Conservation (phyloP, 1,139 yeast genomes). For the Schwanniomyces etchellsii region DNA sequence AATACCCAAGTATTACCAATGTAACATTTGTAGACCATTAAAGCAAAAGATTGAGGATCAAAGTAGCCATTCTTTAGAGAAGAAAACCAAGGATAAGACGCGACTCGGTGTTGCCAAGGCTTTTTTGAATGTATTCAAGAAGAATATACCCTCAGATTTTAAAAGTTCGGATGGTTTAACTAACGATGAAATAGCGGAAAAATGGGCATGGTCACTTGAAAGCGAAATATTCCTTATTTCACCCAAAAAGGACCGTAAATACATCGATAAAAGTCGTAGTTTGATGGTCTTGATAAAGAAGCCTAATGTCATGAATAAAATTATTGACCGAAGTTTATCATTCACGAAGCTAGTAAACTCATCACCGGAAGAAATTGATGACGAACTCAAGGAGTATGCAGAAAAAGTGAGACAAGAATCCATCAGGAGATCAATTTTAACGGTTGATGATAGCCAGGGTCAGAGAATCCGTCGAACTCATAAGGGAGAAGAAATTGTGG, state of each 20-base stretch:
- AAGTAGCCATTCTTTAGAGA: constrained; percentile 6
- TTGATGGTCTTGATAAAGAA: constrained; percentile 32
- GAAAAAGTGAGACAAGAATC: constrained; percentile 68
- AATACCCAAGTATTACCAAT: constrained; percentile 28
- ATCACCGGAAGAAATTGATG: constrained; percentile 46
- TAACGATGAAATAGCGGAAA: constrained; percentile 23
- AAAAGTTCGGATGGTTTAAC: constrained; percentile 18
- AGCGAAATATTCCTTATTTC: constrained; percentile 25
- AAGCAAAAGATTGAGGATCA: constrained; percentile 2
- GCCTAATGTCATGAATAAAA: constrained; percentile 20
- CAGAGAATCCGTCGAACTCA: constrained; percentile 74
- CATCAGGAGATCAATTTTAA: constrained; percentile 57
- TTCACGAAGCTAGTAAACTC: constrained; percentile 23
- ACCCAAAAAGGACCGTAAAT: constrained; percentile 23
- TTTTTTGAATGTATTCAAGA: constrained; percentile 30
- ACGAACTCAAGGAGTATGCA: constrained; percentile 65
- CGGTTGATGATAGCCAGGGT: constrained; percentile 39
- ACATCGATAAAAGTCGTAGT: constrained; percentile 39
- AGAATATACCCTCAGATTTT: constrained; percentile 37
- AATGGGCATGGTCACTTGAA: constrained; percentile 40
- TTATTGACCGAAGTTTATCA: constrained; percentile 22
- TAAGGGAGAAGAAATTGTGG: constrained; percentile 81
- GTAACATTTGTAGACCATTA: constrained; percentile 23
- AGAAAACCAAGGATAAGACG: constrained; percentile 21
- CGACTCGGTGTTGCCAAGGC: constrained; percentile 36